These are phyloP conservation scores for Pistacia vera DNA, from an alignment of 345 rosid genomes.

Conservation along the genomic window DNA sequence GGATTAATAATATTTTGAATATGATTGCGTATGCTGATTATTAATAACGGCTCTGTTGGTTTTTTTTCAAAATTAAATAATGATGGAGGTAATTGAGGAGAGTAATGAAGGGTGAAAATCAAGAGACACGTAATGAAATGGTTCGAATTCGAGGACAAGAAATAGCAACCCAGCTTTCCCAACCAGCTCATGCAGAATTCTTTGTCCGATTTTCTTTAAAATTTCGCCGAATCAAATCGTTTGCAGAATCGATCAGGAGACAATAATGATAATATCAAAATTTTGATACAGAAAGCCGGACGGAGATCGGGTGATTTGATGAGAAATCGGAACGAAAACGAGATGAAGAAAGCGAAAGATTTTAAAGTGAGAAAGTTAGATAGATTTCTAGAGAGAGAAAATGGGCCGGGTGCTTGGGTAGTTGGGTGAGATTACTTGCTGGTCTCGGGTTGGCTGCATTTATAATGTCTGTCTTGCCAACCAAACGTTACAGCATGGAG, in stretches of 20 bases:
- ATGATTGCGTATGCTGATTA: not conserved
- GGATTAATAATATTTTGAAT: slow-evolving; percentile 15
- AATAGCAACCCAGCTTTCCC: slow-evolving; percentile 64
- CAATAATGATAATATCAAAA: not conserved
- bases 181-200: slow-evolving; percentile 95
- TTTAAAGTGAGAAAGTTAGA: slow-evolving; percentile 9
- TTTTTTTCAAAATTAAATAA: slow-evolving; percentile 53
- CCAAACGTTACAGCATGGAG: not conserved
- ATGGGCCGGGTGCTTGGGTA: not conserved
- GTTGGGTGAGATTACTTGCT: not conserved
- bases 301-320: not conserved
- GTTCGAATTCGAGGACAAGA: slow-evolving; percentile 53
- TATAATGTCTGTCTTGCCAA: slow-evolving; percentile 14
- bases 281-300: not conserved
- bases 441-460: not conserved
- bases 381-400: not conserved
- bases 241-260: not conserved
- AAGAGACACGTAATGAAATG: slow-evolving; percentile 81
- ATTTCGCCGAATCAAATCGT: slow-evolving; percentile 2
- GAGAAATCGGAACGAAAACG: not conserved
- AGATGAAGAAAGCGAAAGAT: not conserved
- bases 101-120: slow-evolving; percentile 76
- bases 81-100: slow-evolving; percentile 69
- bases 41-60: slow-evolving; percentile 48
- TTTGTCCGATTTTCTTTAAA: slow-evolving; percentile 20